These are phyloP conservation scores for Ophiognomonia clavigignenti-juglandacearum DNA, from an alignment of 2,329 filamentous ascomycete species.

Conservation along the genomic window DNA sequence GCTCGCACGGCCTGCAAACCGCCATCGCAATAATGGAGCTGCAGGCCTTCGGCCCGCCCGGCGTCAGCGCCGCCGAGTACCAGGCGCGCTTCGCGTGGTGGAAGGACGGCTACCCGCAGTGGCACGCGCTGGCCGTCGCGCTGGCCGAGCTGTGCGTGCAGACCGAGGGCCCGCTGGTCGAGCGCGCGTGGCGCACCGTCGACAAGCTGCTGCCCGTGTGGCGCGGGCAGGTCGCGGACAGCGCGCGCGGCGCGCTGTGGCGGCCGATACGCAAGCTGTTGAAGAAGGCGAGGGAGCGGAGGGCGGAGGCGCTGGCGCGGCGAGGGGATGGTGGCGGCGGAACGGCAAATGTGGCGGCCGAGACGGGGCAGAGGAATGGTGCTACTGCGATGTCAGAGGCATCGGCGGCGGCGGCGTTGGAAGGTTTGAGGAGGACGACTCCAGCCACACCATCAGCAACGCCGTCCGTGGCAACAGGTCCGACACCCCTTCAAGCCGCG, in stretches of 20 bases:
- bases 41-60: slow-evolving; percentile 25
- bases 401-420: too few species aligned
- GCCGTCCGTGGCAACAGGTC: too few species aligned
- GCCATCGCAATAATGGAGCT: slow-evolving; percentile 43
- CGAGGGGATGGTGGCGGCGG: slow-evolving; percentile 17
- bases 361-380: too few species aligned
- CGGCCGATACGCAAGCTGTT: slow-evolving; percentile 48
- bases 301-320: slow-evolving; percentile 26
- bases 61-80: slow-evolving; percentile 21
- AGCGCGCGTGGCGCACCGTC: slow-evolving; percentile 45
- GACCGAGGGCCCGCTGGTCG: slow-evolving; percentile 38
- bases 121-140: slow-evolving; percentile 50
- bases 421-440: too few species aligned
- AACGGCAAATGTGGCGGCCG: not conserved
- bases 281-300: slow-evolving; percentile 40
- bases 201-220: slow-evolving; percentile 40
- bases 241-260: slow-evolving; percentile 46
- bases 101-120: slow-evolving; percentile 46
- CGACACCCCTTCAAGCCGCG: too few species aligned
- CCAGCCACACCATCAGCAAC: too few species aligned
- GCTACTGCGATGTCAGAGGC: too few species aligned
- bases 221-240: slow-evolving; percentile 42
- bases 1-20: slow-evolving; percentile 39
- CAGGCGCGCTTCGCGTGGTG: slow-evolving; percentile 40
- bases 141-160: slow-evolving; percentile 47